Percentiles rank a stretch among this genome's conserved stretches.
Conservation (phyloP, 257 asterid species). For the Solanum pimpinellifolium region DNA sequence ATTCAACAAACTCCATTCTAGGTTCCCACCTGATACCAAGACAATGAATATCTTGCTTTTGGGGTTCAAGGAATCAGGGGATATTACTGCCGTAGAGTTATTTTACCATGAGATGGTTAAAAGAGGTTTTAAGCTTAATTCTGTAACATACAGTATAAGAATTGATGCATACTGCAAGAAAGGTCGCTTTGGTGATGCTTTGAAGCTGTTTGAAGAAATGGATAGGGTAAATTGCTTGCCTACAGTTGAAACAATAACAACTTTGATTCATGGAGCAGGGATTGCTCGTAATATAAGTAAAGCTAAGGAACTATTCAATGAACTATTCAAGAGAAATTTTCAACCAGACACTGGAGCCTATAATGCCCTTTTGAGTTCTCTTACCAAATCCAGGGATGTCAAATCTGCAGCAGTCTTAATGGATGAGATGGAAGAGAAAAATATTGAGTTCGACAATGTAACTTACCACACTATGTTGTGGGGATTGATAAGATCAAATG, state of each 20-base stretch:
- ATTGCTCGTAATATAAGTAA: conserved; percentile 47
- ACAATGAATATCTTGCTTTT: conserved; percentile 81
- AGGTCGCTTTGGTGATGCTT: conserved; percentile 59
- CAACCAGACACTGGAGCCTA: conserved; percentile 57
- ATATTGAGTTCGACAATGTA: conserved; percentile 43
- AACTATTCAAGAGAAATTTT: conserved; percentile 33
- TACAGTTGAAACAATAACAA: conserved; percentile 63
- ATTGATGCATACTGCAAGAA: conserved; percentile 73
- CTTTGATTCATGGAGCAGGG: conserved; percentile 92
- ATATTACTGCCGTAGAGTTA: conserved; percentile 70
- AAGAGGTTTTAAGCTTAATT: conserved; percentile 75
- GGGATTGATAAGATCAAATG: conserved; percentile 54
- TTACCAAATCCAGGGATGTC: conserved; percentile 51
- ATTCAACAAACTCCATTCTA: conserved; percentile 55
- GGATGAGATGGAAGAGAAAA: conserved; percentile 53
- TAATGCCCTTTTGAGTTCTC: conserved; percentile 65
- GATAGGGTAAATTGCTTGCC: conserved; percentile 34
- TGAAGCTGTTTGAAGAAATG: conserved; percentile 79
- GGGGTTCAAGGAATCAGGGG: conserved; percentile 90
- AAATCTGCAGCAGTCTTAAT: conserved; percentile 42
- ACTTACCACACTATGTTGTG: conserved; percentile 70
- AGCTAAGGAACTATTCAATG: conserved; percentile 53
- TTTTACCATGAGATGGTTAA: conserved; percentile 84
- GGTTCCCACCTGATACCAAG: conserved; percentile 58
- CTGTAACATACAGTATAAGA: conserved; percentile 50